phyloP scores from a whole-genome alignment of 163 green algal genomes.

The Chloromonas sp. region DNA sequence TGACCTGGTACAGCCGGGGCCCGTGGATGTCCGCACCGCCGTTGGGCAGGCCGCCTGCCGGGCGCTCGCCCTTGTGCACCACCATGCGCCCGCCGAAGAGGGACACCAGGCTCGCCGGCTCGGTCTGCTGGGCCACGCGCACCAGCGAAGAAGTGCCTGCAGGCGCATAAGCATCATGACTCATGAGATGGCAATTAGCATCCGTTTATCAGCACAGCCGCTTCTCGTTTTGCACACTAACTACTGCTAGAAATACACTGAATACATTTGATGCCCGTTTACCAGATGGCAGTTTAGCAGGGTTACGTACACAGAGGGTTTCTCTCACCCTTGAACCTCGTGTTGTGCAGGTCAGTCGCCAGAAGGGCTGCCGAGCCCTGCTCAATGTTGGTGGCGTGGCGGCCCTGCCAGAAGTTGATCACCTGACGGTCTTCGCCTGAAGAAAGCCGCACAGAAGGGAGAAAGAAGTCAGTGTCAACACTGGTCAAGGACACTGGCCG shows the following conservation, averaged over 20 bases:
- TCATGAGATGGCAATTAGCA: neutral
- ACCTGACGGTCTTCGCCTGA: slow-evolving; percentile 6
- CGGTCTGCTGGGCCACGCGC: slow-evolving; percentile 1
- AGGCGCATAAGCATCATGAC: neutral
- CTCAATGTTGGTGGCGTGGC: slow-evolving; percentile 11
- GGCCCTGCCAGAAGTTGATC: slow-evolving; percentile 12
- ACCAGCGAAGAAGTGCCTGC: slow-evolving; percentile 1
- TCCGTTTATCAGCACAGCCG: neutral
- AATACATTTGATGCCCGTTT: too few species aligned
- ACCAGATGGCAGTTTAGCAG: too few species aligned
- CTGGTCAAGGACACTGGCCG: too few species aligned
- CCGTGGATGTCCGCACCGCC: neutral
- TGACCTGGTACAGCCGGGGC: slow-evolving; percentile 4
- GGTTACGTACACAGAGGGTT: too few species aligned
- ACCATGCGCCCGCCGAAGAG: neutral
- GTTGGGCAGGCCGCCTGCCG: neutral
- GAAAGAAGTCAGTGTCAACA: too few species aligned
- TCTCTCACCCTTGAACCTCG: slow-evolving; percentile 4
- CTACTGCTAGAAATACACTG: too few species aligned
- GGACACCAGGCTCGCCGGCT: neutral
- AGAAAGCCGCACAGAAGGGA: neutral
- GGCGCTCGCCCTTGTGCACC: neutral
- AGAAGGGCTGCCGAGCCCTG: slow-evolving; percentile 10
- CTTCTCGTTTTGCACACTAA: too few species aligned
- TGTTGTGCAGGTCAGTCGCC: slow-evolving; percentile 10